A percentile compares a stretch with the other conserved stretches of the same genome.
These are phyloP conservation scores for Rubroshorea leprosula DNA, from an alignment of 345 rosid genomes.

Conservation along the genomic window DNA sequence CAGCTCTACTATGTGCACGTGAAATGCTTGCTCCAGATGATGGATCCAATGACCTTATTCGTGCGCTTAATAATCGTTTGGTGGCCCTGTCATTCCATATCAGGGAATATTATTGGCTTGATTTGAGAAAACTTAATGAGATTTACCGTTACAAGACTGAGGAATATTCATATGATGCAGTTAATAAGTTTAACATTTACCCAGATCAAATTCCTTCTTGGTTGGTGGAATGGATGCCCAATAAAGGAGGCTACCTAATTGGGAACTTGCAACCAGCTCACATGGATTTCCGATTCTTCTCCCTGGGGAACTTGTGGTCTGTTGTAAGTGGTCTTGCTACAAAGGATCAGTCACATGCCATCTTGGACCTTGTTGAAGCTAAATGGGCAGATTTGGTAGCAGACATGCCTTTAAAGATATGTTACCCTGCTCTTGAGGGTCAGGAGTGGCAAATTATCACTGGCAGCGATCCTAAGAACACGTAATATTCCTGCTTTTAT, in stretches of 20 bases:
- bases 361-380: conserved; percentile 66
- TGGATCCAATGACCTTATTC: conserved; percentile 74
- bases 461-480: conserved; percentile 91
- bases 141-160: conserved; percentile 76
- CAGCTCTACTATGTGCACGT: conserved; percentile 73
- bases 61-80: conserved; percentile 80
- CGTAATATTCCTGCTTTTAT: conserved; percentile 35
- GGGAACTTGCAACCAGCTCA: conserved; percentile 95
- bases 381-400: conserved; percentile 81
- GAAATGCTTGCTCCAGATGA: conserved; percentile 92
- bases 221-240: conserved; percentile 92
- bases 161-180: conserved; percentile 90
- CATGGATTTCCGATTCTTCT: conserved; percentile 90
- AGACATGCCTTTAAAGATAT: conserved; percentile 89
- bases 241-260: conserved; percentile 61
- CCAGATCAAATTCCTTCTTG: conserved; percentile 90
- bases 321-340: conserved; percentile 51
- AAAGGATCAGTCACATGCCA: conserved; percentile 51
- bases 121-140: conserved; percentile 58
- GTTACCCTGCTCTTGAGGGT: conserved; percentile 78
- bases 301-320: conserved; percentile 85
- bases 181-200: conserved; percentile 92
- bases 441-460: conserved; percentile 89
- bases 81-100: conserved; percentile 82
- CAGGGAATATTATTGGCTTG: conserved; percentile 97